Percentiles rank a stretch among this genome's conserved stretches.
Conservation (phyloP, 305 asterid genomes). For the Fraxinus paxiana region DNA sequence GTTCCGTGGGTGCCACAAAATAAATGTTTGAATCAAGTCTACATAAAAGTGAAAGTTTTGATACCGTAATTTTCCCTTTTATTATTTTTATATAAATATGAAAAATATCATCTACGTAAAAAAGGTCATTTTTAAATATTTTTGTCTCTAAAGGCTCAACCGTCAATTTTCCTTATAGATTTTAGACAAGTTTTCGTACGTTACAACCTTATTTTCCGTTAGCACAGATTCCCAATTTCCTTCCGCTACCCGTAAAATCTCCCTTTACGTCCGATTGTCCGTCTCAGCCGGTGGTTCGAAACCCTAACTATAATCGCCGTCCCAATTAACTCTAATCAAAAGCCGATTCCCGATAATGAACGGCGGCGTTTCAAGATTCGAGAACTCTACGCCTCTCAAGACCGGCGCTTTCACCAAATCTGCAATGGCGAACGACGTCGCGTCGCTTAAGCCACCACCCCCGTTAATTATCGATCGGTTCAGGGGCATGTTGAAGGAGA, state of each 20-base stretch:
- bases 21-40: too few species aligned
- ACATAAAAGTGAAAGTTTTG: too few species aligned
- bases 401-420: conserved; percentile 28
- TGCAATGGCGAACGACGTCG: conserved; percentile 42
- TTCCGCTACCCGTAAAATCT: background rate
- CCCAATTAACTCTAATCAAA: background rate
- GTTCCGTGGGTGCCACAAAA: too few species aligned
- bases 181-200: background rate
- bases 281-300: background rate
- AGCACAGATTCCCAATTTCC: background rate
- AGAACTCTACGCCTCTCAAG: conserved; percentile 45
- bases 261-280: background rate
- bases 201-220: background rate
- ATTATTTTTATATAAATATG: too few species aligned
- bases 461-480: conserved; percentile 60
- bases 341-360: conserved; percentile 31
- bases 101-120: too few species aligned
- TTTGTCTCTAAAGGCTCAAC: background rate
- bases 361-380: conserved; percentile 45
- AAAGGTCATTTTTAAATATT: background rate
- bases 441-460: conserved; percentile 34
- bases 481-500: conserved; percentile 60
- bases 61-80: too few species aligned
- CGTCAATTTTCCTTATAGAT: background rate
- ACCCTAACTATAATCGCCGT: background rate